These are phyloP conservation scores for Polytrichum formosum DNA, from an alignment of 225 moss, liverwort and hornwort species.

Conservation along the genomic window DNA sequence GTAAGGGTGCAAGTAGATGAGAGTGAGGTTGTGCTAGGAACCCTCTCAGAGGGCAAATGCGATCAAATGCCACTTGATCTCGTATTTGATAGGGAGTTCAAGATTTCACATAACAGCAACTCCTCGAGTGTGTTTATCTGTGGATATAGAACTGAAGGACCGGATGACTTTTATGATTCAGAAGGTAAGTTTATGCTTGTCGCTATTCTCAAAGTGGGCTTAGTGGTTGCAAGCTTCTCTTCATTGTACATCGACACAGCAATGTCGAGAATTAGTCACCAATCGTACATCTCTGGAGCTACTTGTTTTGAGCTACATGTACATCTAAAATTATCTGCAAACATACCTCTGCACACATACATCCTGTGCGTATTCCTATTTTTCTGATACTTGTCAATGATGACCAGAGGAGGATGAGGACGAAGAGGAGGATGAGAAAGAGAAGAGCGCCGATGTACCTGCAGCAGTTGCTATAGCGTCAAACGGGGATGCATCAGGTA, in stretches of 20 bases:
- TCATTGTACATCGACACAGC: too few species aligned
- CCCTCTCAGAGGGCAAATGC: slow-evolving; percentile 67
- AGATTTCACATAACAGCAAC: slow-evolving; percentile 66
- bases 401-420: slow-evolving; percentile 1
- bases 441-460: slow-evolving; percentile 11
- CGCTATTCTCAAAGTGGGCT: too few species aligned
- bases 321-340: too few species aligned
- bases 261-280: too few species aligned
- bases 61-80: slow-evolving; percentile 91
- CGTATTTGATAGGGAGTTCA: slow-evolving; percentile 86
- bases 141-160: slow-evolving; percentile 75
- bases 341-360: too few species aligned
- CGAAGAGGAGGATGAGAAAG: slow-evolving; percentile 24
- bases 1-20: slow-evolving; percentile 57
- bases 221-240: too few species aligned
- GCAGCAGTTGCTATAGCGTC: slow-evolving; percentile 16
- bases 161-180: slow-evolving; percentile 24
- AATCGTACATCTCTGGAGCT: too few species aligned
- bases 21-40: slow-evolving; percentile 71
- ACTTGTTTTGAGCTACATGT: too few species aligned
- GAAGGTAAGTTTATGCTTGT: slow-evolving; percentile 13
- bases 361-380: too few species aligned
- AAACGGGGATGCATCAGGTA: slow-evolving; percentile 39
- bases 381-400: background rate
- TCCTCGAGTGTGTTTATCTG: slow-evolving; percentile 72